Percentiles rank a stretch among this genome's conserved stretches.
These are phyloP conservation scores for Quercus ilex DNA, from an alignment of 306 rosid species.

Conservation along the genomic window DNA sequence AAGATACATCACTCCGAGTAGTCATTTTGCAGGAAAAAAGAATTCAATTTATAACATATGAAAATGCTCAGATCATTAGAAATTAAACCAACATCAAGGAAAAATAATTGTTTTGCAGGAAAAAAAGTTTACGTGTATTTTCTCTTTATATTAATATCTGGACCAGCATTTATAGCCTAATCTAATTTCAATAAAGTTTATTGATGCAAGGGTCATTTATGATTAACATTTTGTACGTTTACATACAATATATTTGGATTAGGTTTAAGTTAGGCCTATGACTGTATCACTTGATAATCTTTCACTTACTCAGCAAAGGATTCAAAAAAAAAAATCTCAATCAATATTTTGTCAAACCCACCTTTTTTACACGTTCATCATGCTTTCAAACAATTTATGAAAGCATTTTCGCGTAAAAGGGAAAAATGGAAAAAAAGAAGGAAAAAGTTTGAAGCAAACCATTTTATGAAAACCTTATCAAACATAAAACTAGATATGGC, in stretches of 20 bases:
- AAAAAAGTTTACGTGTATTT: neutral
- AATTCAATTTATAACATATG: neutral
- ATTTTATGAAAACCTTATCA: neutral
- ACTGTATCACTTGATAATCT: too few species aligned
- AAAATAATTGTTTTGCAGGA: neutral
- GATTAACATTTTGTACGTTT: neutral
- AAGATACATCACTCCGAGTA: neutral
- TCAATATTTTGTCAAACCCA: too few species aligned
- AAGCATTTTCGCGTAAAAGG: too few species aligned
- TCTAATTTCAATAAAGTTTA: neutral
- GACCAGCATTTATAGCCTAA: neutral
- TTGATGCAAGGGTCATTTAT: neutral
- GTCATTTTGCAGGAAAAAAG: neutral
- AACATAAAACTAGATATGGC: neutral
- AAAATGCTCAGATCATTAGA: neutral
- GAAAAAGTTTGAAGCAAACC: neutral
- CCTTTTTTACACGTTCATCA: too few species aligned
- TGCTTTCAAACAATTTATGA: too few species aligned
- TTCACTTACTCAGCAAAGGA: too few species aligned
- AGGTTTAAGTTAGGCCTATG: too few species aligned
- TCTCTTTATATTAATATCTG: neutral
- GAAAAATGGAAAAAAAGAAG: too few species aligned
- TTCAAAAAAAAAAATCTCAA: too few species aligned
- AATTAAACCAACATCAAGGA: neutral
- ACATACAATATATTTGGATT: too few species aligned